Evolutionary conservation across 2,329 filamentous ascomycete genomes (phyloP).

Genomic region (Aschersonia sp.): DNA sequence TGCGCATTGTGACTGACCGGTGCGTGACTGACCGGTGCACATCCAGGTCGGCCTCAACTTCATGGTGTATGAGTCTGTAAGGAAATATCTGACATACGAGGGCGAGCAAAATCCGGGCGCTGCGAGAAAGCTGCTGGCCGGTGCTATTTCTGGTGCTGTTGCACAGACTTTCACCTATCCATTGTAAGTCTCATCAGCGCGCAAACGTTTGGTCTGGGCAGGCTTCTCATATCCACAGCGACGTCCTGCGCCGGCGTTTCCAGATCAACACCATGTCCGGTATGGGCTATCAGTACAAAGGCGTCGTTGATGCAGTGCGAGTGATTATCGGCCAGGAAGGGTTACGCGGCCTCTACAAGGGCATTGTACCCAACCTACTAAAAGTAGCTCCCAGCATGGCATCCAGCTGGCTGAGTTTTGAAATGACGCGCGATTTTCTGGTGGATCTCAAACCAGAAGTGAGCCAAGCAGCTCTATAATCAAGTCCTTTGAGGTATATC

Average conservation of each 20-base stretch:
- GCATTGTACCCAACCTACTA: conserved; percentile 84
- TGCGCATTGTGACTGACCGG: no score
- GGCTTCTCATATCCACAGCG: conserved; percentile 32
- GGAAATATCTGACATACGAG: conserved; percentile 71
- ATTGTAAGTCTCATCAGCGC: conserved; percentile 48
- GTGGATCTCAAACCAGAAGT: conserved; percentile 40
- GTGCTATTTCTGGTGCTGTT: conserved; percentile 87
- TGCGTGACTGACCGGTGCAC: conserved; percentile 5
- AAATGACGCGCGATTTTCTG: conserved; percentile 80
- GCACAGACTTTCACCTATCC: conserved; percentile 98
- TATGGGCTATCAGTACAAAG: conserved; percentile 92
- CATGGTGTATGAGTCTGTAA: conserved; percentile 90
- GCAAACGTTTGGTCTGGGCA: no score
- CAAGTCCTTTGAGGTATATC: no score
- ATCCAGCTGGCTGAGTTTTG: conserved; percentile 94
- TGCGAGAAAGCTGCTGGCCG: conserved; percentile 70
- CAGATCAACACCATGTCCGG: conserved; percentile 99
- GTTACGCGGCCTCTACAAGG: conserved; percentile 78
- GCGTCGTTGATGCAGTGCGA: conserved; percentile 66
- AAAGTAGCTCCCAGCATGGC: conserved; percentile 99
- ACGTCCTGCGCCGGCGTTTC: conserved; percentile 84
- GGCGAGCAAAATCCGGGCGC: conserved; percentile 74
- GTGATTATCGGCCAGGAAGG: conserved; percentile 79
- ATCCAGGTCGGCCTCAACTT: conserved; percentile 86
- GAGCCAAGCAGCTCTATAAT: conserved; percentile 10